Base-by-base conservation (phyloP, 179 eudicot genomes). In the Camellia oleifera region DNA sequence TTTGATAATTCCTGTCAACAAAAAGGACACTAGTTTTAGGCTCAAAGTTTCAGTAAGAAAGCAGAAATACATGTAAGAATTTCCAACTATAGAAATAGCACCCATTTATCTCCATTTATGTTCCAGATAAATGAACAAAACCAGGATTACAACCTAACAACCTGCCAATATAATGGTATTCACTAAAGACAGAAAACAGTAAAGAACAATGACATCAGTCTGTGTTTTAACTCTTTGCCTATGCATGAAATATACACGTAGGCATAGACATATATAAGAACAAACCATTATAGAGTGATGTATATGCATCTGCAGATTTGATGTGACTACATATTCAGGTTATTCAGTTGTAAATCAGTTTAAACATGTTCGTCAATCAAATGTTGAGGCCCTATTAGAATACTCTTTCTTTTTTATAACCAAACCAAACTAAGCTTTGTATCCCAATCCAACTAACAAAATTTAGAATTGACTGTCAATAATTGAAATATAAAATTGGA, bases 1-100 rank as follows among this genome's bases (percentile, higher is more conserved):
- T 76, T 85, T 69, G 91, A 87, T 72, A 88, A 76, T 80, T 79
- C 94, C 99, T 96, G 91, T 78, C 54, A 85, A 85, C 72, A 70
- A 15, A 79, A 88, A 40, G 17, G 74, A 81, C 15, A 69, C 8
- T 54, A 77, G 3, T 71, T 23, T 74, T 58, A 60, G 77, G 77
- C 61, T n/a, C 67, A 58, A 40, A 73, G 10, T 0, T 23, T 54
- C 56, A 52, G 60, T 23, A 14, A 58, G 45, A 80, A 46, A 9
- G 65, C 66, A 54, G 4, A 42, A 53, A 74, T 40, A 4, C 65
- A 54, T 18, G 4, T 45, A 61, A 61, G 48, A 61, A 7, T 63
- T 72, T 42, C 46, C 62, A 46, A 23, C 20, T n/a, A 40, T 20
- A 26, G 4, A 74, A 61, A 61, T 17, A 79, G 54, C 20, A 23